These are phyloP conservation scores for Xylaria telfairii DNA, from an alignment of 495 filamentous ascomycete genomes.

Conservation along the genomic window DNA sequence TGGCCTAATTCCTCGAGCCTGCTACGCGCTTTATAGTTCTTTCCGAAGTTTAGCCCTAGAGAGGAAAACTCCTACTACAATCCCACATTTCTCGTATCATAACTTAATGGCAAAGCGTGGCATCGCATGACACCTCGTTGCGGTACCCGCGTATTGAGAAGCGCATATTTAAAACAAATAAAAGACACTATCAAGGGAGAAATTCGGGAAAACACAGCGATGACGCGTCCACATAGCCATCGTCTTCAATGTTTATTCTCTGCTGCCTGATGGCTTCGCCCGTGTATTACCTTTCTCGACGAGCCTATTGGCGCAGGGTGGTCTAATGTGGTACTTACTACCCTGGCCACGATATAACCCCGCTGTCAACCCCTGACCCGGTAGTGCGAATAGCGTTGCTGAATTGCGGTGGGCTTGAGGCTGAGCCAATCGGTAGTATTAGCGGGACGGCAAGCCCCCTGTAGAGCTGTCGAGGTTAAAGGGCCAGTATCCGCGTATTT, in stretches of 20 bases:
- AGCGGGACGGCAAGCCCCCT: neutral
- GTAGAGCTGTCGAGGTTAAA: neutral
- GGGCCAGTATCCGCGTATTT: neutral
- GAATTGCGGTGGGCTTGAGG: too few relatives aligned
- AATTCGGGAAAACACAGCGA: neutral
- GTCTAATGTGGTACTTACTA: neutral
- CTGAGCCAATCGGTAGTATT: too few relatives aligned
- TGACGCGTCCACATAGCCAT: neutral
- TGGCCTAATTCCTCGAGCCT: too few relatives aligned
- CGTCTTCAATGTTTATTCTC: neutral
- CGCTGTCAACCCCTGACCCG: neutral
- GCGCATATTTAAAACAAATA: neutral
- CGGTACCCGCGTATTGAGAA: neutral
- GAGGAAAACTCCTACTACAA: too few relatives aligned
- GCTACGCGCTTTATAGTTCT: too few relatives aligned
- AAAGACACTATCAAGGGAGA: neutral
- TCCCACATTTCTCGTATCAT: too few relatives aligned
- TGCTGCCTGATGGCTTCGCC: neutral
- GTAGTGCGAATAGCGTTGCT: neutral
- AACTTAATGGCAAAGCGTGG: too few relatives aligned
- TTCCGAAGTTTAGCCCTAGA: too few relatives aligned
- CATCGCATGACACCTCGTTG: too few relatives aligned
- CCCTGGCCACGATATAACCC: neutral
- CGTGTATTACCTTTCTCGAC: neutral
- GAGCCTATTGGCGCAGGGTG: neutral